Base-by-base conservation (phyloP, 2,329 filamentous ascomycete species). In the Septoria linicola region DNA sequence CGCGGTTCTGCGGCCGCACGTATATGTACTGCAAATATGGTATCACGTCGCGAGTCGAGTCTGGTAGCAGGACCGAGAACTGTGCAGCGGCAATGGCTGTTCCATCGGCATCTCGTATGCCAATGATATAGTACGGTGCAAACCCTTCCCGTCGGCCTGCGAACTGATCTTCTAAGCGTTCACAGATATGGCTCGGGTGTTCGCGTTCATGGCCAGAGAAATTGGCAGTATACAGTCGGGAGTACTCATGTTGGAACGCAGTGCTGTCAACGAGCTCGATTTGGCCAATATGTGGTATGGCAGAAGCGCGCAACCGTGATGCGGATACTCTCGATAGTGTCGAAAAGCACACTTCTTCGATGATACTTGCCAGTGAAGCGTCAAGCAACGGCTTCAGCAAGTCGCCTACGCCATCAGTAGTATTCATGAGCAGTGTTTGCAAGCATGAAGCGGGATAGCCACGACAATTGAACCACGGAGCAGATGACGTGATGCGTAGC, bases 11-110 rank as follows among this genome's bases (percentile, higher is more conserved):
- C 14, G 49, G 47, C 14, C 55, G 48, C 5, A 61, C 51, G 32
- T 61, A 61, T n/a, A 63, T 59, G 32, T 61, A 61, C 30, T 63
- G 59, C 30, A 63, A 42, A 42, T 63, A 61, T 14, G 59, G 59
- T 11, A 61, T 53, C 7, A 49, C 60, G 42, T 49, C 34, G 19
- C 37, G 25, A 6, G 49, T 35, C 2, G 42, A 47, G 19, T 34
- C 8, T 3, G 57, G 35, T 16, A 58, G 43, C 3, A 63, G 51
- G 19, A 61, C 49, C 4, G 57, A 59, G 21, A 63, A 63, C 25
- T 63, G 60, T 6, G 59, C 60, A n/a, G 53, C 59, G 11, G 44
- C 60, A 21, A 59, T 49, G 13, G 59, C 60, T 4, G 41, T 25
- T 14, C 54, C 59, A 25, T 49, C 8, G n/a, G 30, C 21, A 41